Base-by-base conservation (phyloP, 1,284 basidiomycete genomes). In the Phaffia rhodozyma region DNA sequence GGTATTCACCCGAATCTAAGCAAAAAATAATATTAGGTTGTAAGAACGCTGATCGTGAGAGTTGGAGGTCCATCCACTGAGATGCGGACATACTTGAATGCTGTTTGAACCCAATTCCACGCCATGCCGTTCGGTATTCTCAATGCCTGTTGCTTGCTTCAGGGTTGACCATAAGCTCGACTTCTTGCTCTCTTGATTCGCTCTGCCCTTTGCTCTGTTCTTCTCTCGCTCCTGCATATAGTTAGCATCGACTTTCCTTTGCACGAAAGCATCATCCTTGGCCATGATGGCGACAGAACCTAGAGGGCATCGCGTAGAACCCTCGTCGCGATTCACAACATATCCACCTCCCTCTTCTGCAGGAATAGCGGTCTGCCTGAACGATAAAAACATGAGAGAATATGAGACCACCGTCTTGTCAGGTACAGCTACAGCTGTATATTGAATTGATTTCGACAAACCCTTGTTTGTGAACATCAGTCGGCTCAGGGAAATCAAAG, bases 401-500 rank as follows among this genome's bases (percentile, higher is more conserved):
- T 27, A 29, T n/a, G 20, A 25, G 34, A 27, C 0, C 6, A 43
- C 3, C 21, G 29, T 48, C 29, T 13, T 9, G 6, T 13, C 23
- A 23, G 32, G 21, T 34, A 30, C 30, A 52, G 18, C 48, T 43
- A 27, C 61, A 50, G 25, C 55, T 52, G 55, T 58, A 55, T 23
- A 43, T 49, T 0, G 55, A 50, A 34, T 62, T 47, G 9, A 54
- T 48, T 25, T 51, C 30, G 47, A 38, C 55, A 11, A 30, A 43
- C 57, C 21, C 32, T 21, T 25, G 43, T 47, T 55, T 48, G 47
- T 56, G 4, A n/a, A 25, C 52, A n/a, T 62, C 61, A 3, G n/a
- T 48, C 5, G 61, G 61, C 54, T 62, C 61, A 2, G 61, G 61
- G 55, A 62, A 62, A 32, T 51, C 32, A 25, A 49, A 32, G 61